A percentile compares a stretch with the other conserved stretches of the same genome.
These are phyloP conservation scores for Tillandsia leiboldiana DNA, from an alignment of 176 grass and related monocot genomes.

Conservation along the genomic window DNA sequence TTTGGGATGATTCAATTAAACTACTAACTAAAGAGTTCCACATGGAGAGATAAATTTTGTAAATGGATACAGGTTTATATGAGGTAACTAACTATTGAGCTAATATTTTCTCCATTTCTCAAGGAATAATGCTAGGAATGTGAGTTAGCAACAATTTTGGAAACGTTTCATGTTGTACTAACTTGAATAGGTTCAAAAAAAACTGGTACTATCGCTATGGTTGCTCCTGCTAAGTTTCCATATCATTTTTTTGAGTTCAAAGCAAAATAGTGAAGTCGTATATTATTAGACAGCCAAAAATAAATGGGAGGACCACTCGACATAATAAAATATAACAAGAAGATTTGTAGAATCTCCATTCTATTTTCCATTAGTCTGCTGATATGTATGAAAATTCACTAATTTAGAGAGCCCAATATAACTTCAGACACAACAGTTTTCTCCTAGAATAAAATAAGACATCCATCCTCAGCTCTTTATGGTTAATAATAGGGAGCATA, in stretches of 20 bases:
- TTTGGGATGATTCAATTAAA: too few species aligned
- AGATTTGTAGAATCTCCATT: neutral
- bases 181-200: neutral
- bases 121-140: neutral
- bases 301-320: neutral
- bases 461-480: constrained; percentile 18
- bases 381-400: neutral
- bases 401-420: neutral
- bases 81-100: neutral
- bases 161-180: neutral
- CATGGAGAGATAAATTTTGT: neutral
- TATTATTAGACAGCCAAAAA: too few species aligned
- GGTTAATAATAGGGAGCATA: constrained; percentile 19
- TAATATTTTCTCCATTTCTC: neutral
- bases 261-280: neutral
- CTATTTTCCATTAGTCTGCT: neutral
- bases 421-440: neutral
- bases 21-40: too few species aligned
- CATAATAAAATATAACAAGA: neutral
- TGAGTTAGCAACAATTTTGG: neutral
- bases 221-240: neutral
- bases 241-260: neutral
- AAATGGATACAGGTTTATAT: neutral
- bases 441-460: constrained; percentile 19
- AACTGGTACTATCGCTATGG: neutral